Evolutionary conservation across 352 stramenopile genomes (phyloP), one percentile per base, ranked within the genome.

Genomic region (Lagenidium giganteum): DNA sequence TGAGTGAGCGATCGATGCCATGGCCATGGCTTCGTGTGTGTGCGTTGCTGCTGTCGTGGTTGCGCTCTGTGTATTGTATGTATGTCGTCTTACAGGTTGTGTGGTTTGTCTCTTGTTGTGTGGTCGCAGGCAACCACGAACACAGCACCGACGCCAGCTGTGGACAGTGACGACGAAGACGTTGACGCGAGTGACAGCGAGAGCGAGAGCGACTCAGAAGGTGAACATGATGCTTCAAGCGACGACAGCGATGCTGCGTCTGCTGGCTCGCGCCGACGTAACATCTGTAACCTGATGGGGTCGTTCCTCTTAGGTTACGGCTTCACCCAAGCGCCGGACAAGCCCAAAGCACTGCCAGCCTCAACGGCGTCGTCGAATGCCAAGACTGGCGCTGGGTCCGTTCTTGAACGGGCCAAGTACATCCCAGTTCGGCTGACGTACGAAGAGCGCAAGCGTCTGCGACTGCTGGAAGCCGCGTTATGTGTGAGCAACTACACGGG

Each of bases 381-480:
- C 5, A 6, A 43, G 2, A 32, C 18, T 39, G 38, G 40, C 28
- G 54, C 54, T 5, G 24, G 36, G 14, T 51, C 53, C 23, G 79
- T 96, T 56, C 54, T 80, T 37, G 87, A 96, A 51, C 73, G 93
- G 49, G 75, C 88, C 51, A 96, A 96, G 64, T 97, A 84, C 68
- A 97, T 98, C 42, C 93, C 93, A 11, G 54, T 98, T 44, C 84
- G 93, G 20, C 67, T 98, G 16, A 95, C 76, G 14, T 89, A 95
- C 45, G 85, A 95, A 42, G 90, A 98, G 60, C 79, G 93, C 33
- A 96, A 94, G 67, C 68, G 93, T 36, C 56, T 98, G 45, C 81
- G 88, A 17, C 70, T 92, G 13, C 70, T 98, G 12, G 87, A 97
- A 58, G 88, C 89, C 1, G 76, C 93, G 26, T 70, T 98, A 28